A percentile compares a stretch with the other conserved stretches of the same genome.
These are phyloP conservation scores for Dipteronia dyeriana DNA, from an alignment of 345 rosid genomes.

Conservation along the genomic window DNA sequence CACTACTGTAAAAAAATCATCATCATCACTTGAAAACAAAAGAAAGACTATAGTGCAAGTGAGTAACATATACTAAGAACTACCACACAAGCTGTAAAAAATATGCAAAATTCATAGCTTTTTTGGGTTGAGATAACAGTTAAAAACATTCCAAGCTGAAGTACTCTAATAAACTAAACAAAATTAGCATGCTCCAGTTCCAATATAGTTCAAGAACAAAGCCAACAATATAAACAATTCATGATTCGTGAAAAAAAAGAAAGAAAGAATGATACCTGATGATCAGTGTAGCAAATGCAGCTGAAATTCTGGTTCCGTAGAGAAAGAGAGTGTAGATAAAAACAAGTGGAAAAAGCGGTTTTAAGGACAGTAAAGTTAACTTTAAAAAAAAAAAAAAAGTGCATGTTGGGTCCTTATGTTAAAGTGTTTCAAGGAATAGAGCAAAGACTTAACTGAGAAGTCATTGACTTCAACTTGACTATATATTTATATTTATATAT, in stretches of 20 bases:
- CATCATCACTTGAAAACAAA: background rate
- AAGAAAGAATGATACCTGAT: background rate
- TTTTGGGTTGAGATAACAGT: background rate
- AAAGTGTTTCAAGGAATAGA: too few relatives aligned
- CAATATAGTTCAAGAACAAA: background rate
- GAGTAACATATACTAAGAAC: background rate
- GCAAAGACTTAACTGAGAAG: too few relatives aligned
- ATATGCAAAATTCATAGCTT: background rate
- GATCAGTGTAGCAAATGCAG: background rate
- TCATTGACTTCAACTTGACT: too few relatives aligned
- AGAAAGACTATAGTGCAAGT: background rate
- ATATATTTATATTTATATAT: too few relatives aligned
- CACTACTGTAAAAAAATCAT: too few relatives aligned
- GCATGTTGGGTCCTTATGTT: background rate
- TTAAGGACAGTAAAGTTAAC: background rate
- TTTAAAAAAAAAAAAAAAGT: background rate
- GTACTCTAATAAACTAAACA: background rate
- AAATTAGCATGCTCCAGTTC: background rate
- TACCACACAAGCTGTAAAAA: background rate
- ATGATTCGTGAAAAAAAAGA: too few relatives aligned
- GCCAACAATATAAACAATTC: background rate
- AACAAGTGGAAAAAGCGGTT: background rate
- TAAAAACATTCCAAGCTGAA: background rate
- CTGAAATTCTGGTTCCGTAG: background rate
- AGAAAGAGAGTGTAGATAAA: background rate